Conservation (phyloP, 2,329 filamentous ascomycete genomes). For the Cordyceps tenuipes region DNA sequence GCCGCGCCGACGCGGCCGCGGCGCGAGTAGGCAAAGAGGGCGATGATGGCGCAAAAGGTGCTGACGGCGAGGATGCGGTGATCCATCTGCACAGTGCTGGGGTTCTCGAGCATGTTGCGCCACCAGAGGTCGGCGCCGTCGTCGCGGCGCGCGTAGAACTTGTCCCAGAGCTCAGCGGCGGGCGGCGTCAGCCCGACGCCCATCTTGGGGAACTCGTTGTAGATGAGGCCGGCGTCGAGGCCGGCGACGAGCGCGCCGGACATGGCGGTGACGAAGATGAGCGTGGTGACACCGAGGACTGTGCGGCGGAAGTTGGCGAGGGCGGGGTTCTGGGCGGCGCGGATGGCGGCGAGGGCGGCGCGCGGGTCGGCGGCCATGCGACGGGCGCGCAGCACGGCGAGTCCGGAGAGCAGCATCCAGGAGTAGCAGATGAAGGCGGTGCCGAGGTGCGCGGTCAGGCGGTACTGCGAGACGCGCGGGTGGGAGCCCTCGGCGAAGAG, state of each 20-base stretch:
- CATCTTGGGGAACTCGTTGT: slow-evolving; percentile 98
- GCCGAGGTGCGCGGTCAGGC: slow-evolving; percentile 79
- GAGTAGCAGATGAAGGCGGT: slow-evolving; percentile 89
- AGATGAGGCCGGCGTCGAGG: slow-evolving; percentile 92
- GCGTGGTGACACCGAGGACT: slow-evolving; percentile 58
- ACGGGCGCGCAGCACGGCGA: slow-evolving; percentile 73
- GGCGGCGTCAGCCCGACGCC: slow-evolving; percentile 76
- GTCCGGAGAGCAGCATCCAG: slow-evolving; percentile 86
- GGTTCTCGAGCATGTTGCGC: slow-evolving; percentile 97
- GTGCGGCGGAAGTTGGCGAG: slow-evolving; percentile 66
- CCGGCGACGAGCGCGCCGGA: slow-evolving; percentile 91
- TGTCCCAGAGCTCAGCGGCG: slow-evolving; percentile 71
- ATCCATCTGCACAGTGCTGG: slow-evolving; percentile 88
- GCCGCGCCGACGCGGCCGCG: slow-evolving; percentile 48
- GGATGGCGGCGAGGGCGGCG: slow-evolving; percentile 50
- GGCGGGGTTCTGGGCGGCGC: slow-evolving; percentile 55
- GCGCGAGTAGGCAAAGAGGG: slow-evolving; percentile 73
- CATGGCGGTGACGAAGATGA: slow-evolving; percentile 86
- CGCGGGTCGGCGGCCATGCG: slow-evolving; percentile 61
- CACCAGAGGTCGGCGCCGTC: slow-evolving; percentile 84
- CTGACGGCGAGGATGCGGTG: slow-evolving; percentile 87
- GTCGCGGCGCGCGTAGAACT: slow-evolving; percentile 72
- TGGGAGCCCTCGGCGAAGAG: slow-evolving; percentile 85
- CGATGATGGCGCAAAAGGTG: slow-evolving; percentile 73
- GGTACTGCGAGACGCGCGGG: slow-evolving; percentile 90